phyloP scores from a whole-genome alignment of 805 yeast species.

The Wickerhamomyces pijperi region DNA sequence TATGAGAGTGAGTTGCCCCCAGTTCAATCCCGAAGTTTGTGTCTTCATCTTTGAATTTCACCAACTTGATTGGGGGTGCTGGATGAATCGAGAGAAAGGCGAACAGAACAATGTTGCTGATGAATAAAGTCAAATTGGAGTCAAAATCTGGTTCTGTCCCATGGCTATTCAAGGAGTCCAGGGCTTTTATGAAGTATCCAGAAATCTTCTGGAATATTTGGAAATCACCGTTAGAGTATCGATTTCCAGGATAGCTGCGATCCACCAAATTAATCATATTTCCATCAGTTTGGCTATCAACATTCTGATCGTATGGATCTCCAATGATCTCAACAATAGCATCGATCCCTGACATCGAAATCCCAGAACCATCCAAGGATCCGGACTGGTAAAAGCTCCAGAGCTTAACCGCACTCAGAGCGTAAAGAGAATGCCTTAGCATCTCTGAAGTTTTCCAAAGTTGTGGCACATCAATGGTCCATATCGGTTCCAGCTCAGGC shows the following conservation, averaged over 20 bases:
- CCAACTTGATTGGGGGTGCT: conserved; percentile 6
- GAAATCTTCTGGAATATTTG: not conserved
- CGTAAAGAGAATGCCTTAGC: conserved; percentile 10
- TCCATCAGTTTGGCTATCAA: too few species aligned
- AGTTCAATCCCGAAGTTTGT: not conserved
- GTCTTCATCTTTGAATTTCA: conserved; percentile 6
- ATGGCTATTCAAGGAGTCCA: not conserved
- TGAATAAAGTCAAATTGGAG: conserved; percentile 2
- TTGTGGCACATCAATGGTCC: conserved; percentile 11
- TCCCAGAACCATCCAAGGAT: not conserved
- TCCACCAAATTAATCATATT: too few species aligned
- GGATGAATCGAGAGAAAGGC: conserved; percentile 14
- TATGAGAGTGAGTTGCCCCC: too few species aligned
- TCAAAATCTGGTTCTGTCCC: conserved; percentile 6
- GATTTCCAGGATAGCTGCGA: too few species aligned
- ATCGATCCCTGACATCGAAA: not conserved
- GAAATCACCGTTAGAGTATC: not conserved
- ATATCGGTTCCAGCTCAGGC: conserved; percentile 4
- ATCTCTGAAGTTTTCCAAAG: conserved; percentile 11
- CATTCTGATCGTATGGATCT: not conserved
- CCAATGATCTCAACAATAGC: not conserved
- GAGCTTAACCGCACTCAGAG: conserved; percentile 12
- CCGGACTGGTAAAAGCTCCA: conserved; percentile 4
- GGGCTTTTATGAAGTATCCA: not conserved
- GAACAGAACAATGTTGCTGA: conserved; percentile 12